phyloP scores from a whole-genome alignment of 1,284 basidiomycete species.

The Calocybe gambosa region DNA sequence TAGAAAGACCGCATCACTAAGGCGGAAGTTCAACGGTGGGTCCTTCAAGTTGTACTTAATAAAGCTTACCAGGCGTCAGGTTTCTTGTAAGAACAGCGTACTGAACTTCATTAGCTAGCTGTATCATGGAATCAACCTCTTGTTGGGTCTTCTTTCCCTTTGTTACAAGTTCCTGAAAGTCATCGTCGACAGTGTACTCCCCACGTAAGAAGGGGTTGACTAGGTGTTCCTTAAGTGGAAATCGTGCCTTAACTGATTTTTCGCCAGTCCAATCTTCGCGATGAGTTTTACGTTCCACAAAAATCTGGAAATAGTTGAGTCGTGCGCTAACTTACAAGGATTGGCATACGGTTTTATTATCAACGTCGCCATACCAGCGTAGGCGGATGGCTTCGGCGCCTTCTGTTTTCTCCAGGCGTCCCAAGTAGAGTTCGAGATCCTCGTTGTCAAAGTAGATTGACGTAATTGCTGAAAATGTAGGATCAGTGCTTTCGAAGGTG shows the following conservation, averaged over 20 bases:
- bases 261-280: constrained; percentile 99
- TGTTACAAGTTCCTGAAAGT: constrained; percentile 84
- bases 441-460: constrained; percentile 95
- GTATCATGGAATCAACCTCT: constrained; percentile 94
- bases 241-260: constrained; percentile 97
- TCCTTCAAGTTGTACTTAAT: neutral
- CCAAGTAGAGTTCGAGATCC: constrained; percentile 95
- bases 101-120: constrained; percentile 94
- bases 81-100: constrained; percentile 86
- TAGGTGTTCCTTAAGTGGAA: constrained; percentile 93
- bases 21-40: constrained; percentile 1
- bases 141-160: constrained; percentile 94
- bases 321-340: neutral
- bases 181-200: constrained; percentile 90
- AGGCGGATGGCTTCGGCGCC: constrained; percentile 96
- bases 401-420: constrained; percentile 96
- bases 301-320: constrained; percentile 54
- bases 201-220: constrained; percentile 91
- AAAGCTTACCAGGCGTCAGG: constrained; percentile 65
- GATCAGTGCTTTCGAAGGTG: constrained; percentile 1
- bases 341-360: constrained; percentile 63
- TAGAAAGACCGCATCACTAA: constrained; percentile 97
- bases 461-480: constrained; percentile 55
- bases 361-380: constrained; percentile 96
- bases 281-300: constrained; percentile 98